Evolutionary conservation across 2,329 filamentous ascomycete species (phyloP).

Genomic region (Periconia sp.): DNA sequence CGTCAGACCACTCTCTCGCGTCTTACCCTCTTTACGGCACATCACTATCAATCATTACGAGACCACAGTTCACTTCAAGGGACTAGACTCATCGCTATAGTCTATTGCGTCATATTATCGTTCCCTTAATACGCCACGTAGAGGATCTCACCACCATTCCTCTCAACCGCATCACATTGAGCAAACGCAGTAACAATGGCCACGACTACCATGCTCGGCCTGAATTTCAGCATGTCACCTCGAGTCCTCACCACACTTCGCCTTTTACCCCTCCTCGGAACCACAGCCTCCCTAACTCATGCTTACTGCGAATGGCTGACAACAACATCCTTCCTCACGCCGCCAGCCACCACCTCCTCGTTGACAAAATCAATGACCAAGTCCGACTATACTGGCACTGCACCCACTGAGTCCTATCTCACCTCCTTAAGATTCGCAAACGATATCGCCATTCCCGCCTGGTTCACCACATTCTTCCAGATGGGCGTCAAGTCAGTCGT

Average conservation of each 20-base stretch:
- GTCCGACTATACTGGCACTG: background rate
- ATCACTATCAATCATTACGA: no score
- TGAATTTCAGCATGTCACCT: constrained; percentile 11
- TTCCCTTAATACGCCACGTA: no score
- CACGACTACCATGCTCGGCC: constrained; percentile 8
- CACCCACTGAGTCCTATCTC: background rate
- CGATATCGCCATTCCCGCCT: constrained; percentile 18
- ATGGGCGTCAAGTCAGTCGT: constrained; percentile 23
- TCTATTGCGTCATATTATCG: no score
- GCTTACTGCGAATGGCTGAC: constrained; percentile 34
- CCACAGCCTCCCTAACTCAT: constrained; percentile 32
- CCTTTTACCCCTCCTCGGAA: constrained; percentile 26
- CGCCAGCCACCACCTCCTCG: constrained; percentile 10
- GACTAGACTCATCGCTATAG: no score
- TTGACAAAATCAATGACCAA: constrained; percentile 7
- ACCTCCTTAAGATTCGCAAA: constrained; percentile 13
- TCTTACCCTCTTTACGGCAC: no score
- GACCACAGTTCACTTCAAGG: no score
- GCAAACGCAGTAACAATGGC: constrained; percentile 4
- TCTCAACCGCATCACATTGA: background rate
- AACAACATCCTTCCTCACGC: constrained; percentile 23
- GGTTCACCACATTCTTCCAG: constrained; percentile 29
- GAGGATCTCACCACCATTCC: no score
- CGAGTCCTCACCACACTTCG: constrained; percentile 24
- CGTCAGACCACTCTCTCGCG: no score